Percentiles rank a stretch among this genome's conserved stretches.
These are phyloP conservation scores for Candida adriatica DNA, from an alignment of 805 yeast species.

Conservation along the genomic window DNA sequence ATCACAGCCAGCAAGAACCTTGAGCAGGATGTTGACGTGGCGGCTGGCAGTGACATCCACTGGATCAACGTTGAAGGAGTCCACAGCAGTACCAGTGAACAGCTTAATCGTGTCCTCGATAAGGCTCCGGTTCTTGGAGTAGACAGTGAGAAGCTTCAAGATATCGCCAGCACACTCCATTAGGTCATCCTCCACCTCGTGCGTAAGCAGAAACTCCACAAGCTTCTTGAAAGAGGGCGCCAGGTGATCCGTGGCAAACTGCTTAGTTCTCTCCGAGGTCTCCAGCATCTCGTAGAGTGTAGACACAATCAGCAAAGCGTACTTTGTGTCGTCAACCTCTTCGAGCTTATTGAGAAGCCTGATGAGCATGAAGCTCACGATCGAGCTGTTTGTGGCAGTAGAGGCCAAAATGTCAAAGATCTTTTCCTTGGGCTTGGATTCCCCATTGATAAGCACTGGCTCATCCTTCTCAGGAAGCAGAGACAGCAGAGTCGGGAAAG, in stretches of 20 bases:
- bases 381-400: constrained; percentile 25
- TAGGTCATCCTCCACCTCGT: constrained; percentile 11
- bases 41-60: constrained; percentile 25
- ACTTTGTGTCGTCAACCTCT: constrained; percentile 13
- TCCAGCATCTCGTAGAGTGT: constrained; percentile 14
- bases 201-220: constrained; percentile 6
- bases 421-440: constrained; percentile 21
- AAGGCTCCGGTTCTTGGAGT: constrained; percentile 38
- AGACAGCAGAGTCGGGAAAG: constrained; percentile 45
- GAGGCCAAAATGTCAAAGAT: constrained; percentile 20
- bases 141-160: constrained; percentile 28
- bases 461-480: constrained; percentile 42
- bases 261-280: constrained; percentile 17
- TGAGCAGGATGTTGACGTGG: constrained; percentile 33
- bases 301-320: constrained; percentile 15
- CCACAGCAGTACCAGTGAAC: constrained; percentile 26
- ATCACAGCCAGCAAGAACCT: constrained; percentile 47
- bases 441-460: constrained; percentile 19
- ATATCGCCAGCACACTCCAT: constrained; percentile 27
- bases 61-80: constrained; percentile 18
- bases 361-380: constrained; percentile 32
- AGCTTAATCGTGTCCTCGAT: constrained; percentile 30
- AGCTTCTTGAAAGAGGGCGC: constrained; percentile 12
- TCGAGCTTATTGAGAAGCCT: constrained; percentile 30
- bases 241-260: constrained; percentile 20